Percentiles rank a stretch among this genome's conserved stretches.
Evolutionary conservation across 2,329 filamentous ascomycete genomes (phyloP).

Genomic region (Pyrenophora graminea): DNA sequence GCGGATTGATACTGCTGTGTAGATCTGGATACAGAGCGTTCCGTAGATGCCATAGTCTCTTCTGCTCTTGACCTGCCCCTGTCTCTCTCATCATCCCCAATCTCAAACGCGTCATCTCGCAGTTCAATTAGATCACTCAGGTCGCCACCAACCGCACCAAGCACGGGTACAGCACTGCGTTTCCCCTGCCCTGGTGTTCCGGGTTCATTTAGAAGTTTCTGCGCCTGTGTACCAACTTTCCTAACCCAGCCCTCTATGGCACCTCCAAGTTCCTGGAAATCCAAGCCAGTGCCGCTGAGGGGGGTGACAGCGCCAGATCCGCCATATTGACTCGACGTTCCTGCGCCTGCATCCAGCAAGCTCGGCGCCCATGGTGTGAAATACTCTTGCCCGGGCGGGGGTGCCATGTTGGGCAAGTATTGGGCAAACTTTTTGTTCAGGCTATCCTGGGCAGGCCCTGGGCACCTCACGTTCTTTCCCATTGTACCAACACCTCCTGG

Average conservation of each 20-base stretch:
- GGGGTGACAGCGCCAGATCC: slow-evolving; percentile 40
- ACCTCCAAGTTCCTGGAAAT: slow-evolving; percentile 81
- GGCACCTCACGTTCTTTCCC: slow-evolving; percentile 68
- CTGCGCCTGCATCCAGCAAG: slow-evolving; percentile 38
- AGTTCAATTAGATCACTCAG: slow-evolving; percentile 73
- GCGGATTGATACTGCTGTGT: slow-evolving; percentile 38
- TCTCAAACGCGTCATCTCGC: slow-evolving; percentile 59
- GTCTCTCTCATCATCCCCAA: slow-evolving; percentile 40
- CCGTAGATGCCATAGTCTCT: slow-evolving; percentile 19
- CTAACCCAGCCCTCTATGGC: slow-evolving; percentile 90
- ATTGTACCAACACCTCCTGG: slow-evolving; percentile 90
- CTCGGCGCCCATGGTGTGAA: slow-evolving; percentile 48
- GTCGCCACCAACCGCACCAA: slow-evolving; percentile 51
- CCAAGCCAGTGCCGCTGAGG: slow-evolving; percentile 41
- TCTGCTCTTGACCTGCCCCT: slow-evolving; percentile 30
- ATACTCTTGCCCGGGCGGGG: slow-evolving; percentile 61
- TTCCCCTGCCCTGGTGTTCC: slow-evolving; percentile 37
- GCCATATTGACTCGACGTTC: slow-evolving; percentile 31
- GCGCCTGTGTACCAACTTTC: slow-evolving; percentile 71
- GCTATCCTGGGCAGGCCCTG: slow-evolving; percentile 81
- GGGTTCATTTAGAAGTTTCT: slow-evolving; percentile 42
- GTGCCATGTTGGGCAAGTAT: slow-evolving; percentile 76
- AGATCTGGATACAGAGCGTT: slow-evolving; percentile 17
- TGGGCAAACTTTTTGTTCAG: slow-evolving; percentile 83
- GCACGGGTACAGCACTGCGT: slow-evolving; percentile 39